Base-by-base conservation (phyloP, 768 basidiomycete species). In the Rhodosporidiobolus sp. region DNA sequence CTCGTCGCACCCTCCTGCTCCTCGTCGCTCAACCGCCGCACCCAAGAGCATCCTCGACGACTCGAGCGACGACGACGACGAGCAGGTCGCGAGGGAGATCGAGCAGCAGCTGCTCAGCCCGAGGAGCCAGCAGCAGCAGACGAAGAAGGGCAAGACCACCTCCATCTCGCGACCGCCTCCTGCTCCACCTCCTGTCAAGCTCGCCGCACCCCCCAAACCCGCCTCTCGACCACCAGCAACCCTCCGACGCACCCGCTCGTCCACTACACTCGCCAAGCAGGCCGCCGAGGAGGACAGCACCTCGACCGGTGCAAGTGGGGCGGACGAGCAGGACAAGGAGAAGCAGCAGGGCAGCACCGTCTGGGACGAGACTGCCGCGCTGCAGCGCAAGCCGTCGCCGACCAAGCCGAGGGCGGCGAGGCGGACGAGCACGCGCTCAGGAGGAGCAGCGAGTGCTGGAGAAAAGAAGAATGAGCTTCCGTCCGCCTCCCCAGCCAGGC, bases 321-420 rank as follows among this genome's bases (percentile, higher is more conserved):
- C 9, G 38, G 35, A 43, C 12, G 38, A 43, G 58, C 46, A 46
- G 46, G 46, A 46, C 11, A 19, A 16, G 28, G n/a, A 4, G 14
- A 6, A 14, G 28, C 10, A 14, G n/a, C 2, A 14, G 38, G 52
- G 52, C 28, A 38, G 60, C 48, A 49, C 46, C 17, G 30, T 62
- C 7, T 62, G 60, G 60, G 60, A 62, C 60, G 60, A 62, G 32
- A n/a, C n/a, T 19, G 48, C 60, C 2, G 48, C 48, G 20, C 20
- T 62, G 48, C 17, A 10, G 48, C 4, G 4, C 19, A 43, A 28
- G 43, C 43, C 57, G 10, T 35, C 35, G 26, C 38, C 35, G 16
- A 62, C 38, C 38, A 43, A 43, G 38, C 8, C 38, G 38, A 7
- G 38, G 14, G 38, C 38, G 38, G 14, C 38, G 38, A 43, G 38